These are phyloP conservation scores for Plasmopara viticola DNA, from an alignment of 352 stramenopile genomes.

Conservation along the genomic window DNA sequence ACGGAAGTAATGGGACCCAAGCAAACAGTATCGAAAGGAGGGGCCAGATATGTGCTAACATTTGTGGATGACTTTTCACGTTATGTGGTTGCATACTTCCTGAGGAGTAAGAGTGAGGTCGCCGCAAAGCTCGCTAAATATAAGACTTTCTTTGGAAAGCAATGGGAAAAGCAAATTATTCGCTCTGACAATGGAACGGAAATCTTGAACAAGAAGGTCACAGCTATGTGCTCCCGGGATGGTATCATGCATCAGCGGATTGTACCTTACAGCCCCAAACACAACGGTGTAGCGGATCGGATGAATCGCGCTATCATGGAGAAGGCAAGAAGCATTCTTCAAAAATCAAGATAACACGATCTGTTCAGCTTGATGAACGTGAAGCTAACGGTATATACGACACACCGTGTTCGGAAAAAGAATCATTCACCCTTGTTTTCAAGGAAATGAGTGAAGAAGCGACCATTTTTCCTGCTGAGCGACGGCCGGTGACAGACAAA, in stretches of 20 bases:
- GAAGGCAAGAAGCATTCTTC: neutral
- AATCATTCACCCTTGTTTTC: neutral
- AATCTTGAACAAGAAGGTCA: neutral
- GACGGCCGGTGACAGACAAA: neutral
- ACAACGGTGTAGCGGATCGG: neutral
- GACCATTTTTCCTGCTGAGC: too few species aligned
- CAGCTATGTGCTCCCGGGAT: neutral
- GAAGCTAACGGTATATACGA: too few species aligned
- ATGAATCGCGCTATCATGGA: neutral
- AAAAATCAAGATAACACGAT: conserved; percentile 7
- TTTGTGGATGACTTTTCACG: conserved; percentile 1
- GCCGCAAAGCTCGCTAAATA: neutral
- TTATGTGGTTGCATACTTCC: conserved; percentile 1
- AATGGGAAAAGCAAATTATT: neutral
- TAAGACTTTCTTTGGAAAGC: neutral
- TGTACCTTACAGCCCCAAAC: neutral
- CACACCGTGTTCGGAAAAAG: neutral
- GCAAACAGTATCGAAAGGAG: conserved; percentile 3
- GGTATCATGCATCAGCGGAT: conserved; percentile 1
- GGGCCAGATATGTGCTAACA: neutral
- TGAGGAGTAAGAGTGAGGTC: conserved; percentile 2
- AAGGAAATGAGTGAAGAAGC: neutral
- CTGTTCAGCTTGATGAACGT: neutral
- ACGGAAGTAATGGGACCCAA: neutral
- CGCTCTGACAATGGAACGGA: neutral